Evolutionary conservation across 805 yeast species (phyloP).

Genomic region (Lipomyces lipofer): DNA sequence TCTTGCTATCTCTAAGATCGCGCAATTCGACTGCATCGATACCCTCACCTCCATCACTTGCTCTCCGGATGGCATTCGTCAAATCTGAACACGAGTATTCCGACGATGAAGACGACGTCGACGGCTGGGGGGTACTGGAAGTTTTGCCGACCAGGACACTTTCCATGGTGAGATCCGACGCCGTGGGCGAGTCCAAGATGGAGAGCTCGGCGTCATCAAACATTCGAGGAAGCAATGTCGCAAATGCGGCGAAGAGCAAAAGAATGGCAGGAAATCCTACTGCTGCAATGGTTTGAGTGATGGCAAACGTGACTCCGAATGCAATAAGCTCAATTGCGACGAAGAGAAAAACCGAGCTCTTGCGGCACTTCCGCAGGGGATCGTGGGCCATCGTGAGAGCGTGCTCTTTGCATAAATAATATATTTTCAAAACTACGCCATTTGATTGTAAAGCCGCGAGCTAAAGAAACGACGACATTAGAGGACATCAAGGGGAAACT

Average conservation of each 20-base stretch:
- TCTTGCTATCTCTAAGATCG: no score
- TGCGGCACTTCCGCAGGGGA: slow-evolving; percentile 41
- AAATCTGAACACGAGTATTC: no score
- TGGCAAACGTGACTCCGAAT: slow-evolving; percentile 77
- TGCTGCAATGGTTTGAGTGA: slow-evolving; percentile 84
- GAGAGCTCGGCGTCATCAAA: slow-evolving; percentile 63
- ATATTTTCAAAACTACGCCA: slow-evolving; percentile 60
- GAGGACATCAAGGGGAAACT: no score
- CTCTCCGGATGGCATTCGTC: no score
- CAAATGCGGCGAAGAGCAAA: slow-evolving; percentile 65
- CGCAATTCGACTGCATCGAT: no score
- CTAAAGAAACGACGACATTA: not conserved
- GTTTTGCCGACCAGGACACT: slow-evolving; percentile 19
- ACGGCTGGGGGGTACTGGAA: no score
- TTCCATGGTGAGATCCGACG: slow-evolving; percentile 42
- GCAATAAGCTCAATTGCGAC: slow-evolving; percentile 62
- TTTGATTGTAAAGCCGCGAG: slow-evolving; percentile 65
- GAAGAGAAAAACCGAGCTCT: slow-evolving; percentile 51
- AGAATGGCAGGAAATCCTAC: slow-evolving; percentile 91
- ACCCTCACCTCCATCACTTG: no score
- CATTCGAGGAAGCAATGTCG: slow-evolving; percentile 60
- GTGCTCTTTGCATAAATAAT: slow-evolving; percentile 63
- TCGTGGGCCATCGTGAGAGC: slow-evolving; percentile 42
- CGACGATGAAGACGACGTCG: no score
- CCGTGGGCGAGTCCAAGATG: slow-evolving; percentile 61